Evolutionary conservation across 2,329 filamentous ascomycete genomes (phyloP).

Genomic region (Botryotinia convoluta): DNA sequence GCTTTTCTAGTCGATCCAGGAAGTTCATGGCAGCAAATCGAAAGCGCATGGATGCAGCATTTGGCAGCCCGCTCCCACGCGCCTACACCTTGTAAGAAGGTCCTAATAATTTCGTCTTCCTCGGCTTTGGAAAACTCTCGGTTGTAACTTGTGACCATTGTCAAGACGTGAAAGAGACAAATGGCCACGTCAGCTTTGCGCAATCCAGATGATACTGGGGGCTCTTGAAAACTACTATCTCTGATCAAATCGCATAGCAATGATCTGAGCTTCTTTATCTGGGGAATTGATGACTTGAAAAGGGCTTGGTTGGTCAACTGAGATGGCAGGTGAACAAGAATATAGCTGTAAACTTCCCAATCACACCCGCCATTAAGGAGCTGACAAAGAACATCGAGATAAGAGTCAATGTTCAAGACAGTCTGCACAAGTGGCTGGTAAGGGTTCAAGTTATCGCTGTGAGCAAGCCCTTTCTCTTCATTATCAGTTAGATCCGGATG

Average conservation of each 20-base stretch:
- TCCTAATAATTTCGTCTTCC: constrained; percentile 83
- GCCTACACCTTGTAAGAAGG: constrained; percentile 81
- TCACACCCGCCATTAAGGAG: constrained; percentile 72
- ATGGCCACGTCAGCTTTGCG: constrained; percentile 86
- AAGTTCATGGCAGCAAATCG: constrained; percentile 92
- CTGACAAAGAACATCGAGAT: constrained; percentile 75
- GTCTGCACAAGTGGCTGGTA: constrained; percentile 9
- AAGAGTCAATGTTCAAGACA: constrained; percentile 42
- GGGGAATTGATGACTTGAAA: constrained; percentile 69
- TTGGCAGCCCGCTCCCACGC: constrained; percentile 84
- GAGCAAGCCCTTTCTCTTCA: background rate
- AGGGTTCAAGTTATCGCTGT: background rate
- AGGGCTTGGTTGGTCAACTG: constrained; percentile 88
- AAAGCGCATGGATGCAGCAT: constrained; percentile 90
- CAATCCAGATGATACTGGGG: constrained; percentile 72
- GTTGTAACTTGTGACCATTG: constrained; percentile 88
- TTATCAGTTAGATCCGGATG: background rate
- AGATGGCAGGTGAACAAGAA: constrained; percentile 79
- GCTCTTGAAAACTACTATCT: constrained; percentile 74
- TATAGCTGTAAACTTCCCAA: constrained; percentile 92
- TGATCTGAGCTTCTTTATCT: constrained; percentile 73
- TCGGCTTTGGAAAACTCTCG: constrained; percentile 78
- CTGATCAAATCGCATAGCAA: constrained; percentile 81
- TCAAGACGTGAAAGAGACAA: constrained; percentile 82
- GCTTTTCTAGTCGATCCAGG: constrained; percentile 83